These are phyloP conservation scores for Phytophthora quininea DNA, from an alignment of 352 stramenopile genomes.

Conservation along the genomic window DNA sequence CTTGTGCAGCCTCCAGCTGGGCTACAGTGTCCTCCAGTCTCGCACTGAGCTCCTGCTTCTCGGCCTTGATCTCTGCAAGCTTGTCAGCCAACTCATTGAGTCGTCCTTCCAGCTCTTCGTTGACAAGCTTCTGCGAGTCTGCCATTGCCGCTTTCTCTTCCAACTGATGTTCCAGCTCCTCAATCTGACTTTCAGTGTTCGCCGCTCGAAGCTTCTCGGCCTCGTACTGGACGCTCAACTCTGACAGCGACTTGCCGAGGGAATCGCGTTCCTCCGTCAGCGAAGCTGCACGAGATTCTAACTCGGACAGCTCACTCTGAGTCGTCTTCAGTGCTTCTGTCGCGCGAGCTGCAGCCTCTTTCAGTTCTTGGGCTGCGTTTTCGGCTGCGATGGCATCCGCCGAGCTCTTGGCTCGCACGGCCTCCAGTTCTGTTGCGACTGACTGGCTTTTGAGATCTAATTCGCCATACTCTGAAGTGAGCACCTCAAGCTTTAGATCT, in stretches of 20 bases:
- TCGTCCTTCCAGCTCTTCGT: slow-evolving; percentile 62
- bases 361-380: slow-evolving; percentile 17
- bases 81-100: slow-evolving; percentile 61
- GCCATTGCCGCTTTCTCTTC: slow-evolving; percentile 51
- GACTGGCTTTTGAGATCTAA: slow-evolving; percentile 46
- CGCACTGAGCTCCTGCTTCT: slow-evolving; percentile 53
- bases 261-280: slow-evolving; percentile 26
- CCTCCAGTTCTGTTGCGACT: slow-evolving; percentile 33
- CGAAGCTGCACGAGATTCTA: slow-evolving; percentile 18
- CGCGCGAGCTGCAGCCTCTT: slow-evolving; percentile 16
- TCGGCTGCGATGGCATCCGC: slow-evolving; percentile 30
- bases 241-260: slow-evolving; percentile 10
- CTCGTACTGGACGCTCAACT: slow-evolving; percentile 19
- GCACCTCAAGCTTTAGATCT: slow-evolving; percentile 40
- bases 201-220: slow-evolving; percentile 8
- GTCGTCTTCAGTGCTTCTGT: slow-evolving; percentile 23
- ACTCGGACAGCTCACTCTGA: slow-evolving; percentile 23
- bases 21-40: slow-evolving; percentile 44
- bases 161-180: slow-evolving; percentile 10
- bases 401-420: slow-evolving; percentile 24
- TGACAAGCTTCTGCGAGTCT: slow-evolving; percentile 49
- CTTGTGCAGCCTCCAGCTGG: slow-evolving; percentile 31
- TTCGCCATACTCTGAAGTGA: slow-evolving; percentile 43
- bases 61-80: slow-evolving; percentile 60
- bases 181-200: not conserved